Evolutionary conservation across 2,329 filamentous ascomycete species (phyloP).

Genomic region (Talaromyces albobiverticillius): DNA sequence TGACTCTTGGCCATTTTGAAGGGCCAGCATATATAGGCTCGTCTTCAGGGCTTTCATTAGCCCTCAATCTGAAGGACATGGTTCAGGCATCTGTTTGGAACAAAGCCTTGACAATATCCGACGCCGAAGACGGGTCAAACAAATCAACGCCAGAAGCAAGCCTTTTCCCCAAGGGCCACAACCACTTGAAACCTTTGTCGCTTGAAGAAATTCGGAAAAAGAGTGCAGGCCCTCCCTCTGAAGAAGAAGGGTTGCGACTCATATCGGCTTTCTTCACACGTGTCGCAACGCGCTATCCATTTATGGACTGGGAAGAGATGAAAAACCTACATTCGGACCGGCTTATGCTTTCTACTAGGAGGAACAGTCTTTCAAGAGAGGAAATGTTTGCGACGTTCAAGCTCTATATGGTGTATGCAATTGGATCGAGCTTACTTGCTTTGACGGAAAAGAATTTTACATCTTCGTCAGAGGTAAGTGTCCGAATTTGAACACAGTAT

Average conservation of each 20-base stretch:
- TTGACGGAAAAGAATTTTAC: constrained; percentile 47
- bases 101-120: constrained; percentile 36
- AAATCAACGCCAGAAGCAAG: neutral
- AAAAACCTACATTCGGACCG: constrained; percentile 44
- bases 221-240: constrained; percentile 44
- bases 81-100: constrained; percentile 55
- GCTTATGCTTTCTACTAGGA: constrained; percentile 27
- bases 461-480: constrained; percentile 41
- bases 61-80: constrained; percentile 52
- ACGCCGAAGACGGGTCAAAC: neutral
- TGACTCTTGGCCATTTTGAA: constrained; percentile 46
- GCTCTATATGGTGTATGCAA: constrained; percentile 52
- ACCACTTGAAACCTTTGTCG: constrained; percentile 13
- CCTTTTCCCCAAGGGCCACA: constrained; percentile 23
- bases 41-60: constrained; percentile 49
- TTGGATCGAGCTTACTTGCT: constrained; percentile 49
- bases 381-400: constrained; percentile 51
- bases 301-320: constrained; percentile 46
- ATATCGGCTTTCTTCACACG: constrained; percentile 46
- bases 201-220: constrained; percentile 42
- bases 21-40: constrained; percentile 50
- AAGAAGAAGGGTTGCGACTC: constrained; percentile 44
- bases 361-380: constrained; percentile 34
- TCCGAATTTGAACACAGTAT: no score
- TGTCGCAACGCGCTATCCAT: constrained; percentile 51